Evolutionary conservation across 2,329 filamentous ascomycete genomes (phyloP).

Genomic region (Fusarium nurragi): DNA sequence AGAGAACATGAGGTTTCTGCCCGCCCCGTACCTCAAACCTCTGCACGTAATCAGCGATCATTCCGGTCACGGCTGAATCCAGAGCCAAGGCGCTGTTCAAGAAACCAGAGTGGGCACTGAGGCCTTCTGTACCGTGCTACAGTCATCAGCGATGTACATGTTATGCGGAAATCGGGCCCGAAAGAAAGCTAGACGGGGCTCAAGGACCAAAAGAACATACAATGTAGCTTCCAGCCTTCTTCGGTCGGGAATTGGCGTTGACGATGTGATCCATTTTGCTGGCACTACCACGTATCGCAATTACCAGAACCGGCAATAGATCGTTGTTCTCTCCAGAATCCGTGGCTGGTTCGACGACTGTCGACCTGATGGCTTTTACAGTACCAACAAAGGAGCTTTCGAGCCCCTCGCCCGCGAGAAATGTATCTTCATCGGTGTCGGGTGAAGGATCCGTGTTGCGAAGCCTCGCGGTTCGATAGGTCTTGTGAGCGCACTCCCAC

Average conservation of each 20-base stretch:
- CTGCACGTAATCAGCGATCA: slow-evolving; percentile 9
- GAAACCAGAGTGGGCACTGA: slow-evolving; percentile 35
- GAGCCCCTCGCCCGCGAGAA: slow-evolving; percentile 14
- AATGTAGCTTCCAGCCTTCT: slow-evolving; percentile 15
- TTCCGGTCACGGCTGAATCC: slow-evolving; percentile 2
- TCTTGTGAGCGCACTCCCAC: slow-evolving; percentile 33
- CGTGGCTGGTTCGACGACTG: slow-evolving; percentile 8
- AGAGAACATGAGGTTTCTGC: slow-evolving; percentile 27
- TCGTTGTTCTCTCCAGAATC: not conserved
- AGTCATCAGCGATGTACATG: not conserved
- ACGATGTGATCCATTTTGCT: slow-evolving; percentile 41
- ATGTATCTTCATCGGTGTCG: slow-evolving; percentile 20
- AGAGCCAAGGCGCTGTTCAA: slow-evolving; percentile 31
- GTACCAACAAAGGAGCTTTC: slow-evolving; percentile 18
- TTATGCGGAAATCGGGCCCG: no score
- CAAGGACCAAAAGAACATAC: slow-evolving; percentile 6
- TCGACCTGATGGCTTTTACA: slow-evolving; percentile 32
- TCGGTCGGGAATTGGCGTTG: slow-evolving; percentile 28
- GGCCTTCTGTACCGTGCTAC: not conserved
- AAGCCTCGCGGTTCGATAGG: slow-evolving; percentile 19
- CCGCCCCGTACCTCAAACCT: not conserved
- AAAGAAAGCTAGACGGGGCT: not conserved
- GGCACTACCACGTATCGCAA: slow-evolving; percentile 37
- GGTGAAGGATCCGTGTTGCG: not conserved
- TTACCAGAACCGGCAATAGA: slow-evolving; percentile 23